phyloP scores from a whole-genome alignment of 805 yeast genomes.

The Wickerhamiella allomyrinae region DNA sequence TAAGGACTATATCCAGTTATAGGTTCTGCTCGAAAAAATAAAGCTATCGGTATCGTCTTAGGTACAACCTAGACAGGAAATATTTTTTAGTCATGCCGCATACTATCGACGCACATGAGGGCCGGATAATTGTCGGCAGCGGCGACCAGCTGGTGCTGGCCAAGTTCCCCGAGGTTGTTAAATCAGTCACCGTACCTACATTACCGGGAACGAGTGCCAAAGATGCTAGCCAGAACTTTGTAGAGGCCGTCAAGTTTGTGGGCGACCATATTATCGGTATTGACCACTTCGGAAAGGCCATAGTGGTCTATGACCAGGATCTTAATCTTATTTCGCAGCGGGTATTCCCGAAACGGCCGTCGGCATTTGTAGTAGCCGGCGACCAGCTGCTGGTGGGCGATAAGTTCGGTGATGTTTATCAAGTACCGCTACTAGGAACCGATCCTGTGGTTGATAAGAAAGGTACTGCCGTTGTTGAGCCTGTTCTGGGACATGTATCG shows the following conservation, averaged over 20 bases:
- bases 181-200: background rate
- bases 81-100: slow-evolving; percentile 7
- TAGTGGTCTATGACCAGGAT: slow-evolving; percentile 34
- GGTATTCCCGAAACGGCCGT: slow-evolving; percentile 74
- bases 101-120: slow-evolving; percentile 4
- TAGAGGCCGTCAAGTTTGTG: slow-evolving; percentile 46
- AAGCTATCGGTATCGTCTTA: too few species aligned
- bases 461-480: slow-evolving; percentile 33
- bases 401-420: slow-evolving; percentile 90
- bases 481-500: slow-evolving; percentile 89
- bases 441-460: slow-evolving; percentile 10
- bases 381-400: slow-evolving; percentile 58
- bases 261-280: slow-evolving; percentile 48
- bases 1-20: too few species aligned
- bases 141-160: background rate
- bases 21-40: too few species aligned
- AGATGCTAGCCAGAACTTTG: slow-evolving; percentile 24
- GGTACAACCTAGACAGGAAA: too few species aligned
- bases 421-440: slow-evolving; percentile 31
- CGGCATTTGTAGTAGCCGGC: slow-evolving; percentile 34
- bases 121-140: background rate
- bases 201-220: background rate
- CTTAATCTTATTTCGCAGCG: slow-evolving; percentile 50
- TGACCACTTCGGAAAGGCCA: slow-evolving; percentile 75
- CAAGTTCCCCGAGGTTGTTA: background rate